Base-by-base conservation (phyloP, 306 rosid species). In the Gastrolobium bilobum region DNA sequence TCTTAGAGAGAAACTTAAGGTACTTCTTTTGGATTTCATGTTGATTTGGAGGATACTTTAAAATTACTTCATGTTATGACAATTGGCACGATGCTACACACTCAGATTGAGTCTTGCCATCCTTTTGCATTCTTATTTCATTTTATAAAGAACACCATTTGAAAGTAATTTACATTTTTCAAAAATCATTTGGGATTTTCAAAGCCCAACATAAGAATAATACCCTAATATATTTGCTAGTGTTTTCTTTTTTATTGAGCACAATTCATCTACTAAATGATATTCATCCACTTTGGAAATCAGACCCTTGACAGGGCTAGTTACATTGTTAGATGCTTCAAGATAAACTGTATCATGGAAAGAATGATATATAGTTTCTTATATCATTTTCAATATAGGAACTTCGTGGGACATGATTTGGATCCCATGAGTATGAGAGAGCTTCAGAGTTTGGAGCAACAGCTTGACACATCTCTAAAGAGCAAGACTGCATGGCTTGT, bases 391-490 rank as follows among this genome's bases (percentile, higher is more conserved):
- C 33, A 48, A 57, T 80, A 37, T 73, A 94, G 98, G 93, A 86
- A 91, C 78, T 87, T 64, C 38, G 31, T 65, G 61, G 99, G 99
- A 66, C 77, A 87, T 66, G 97, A 88, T 40, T 71, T 92, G 77
- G 90, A 88, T 38, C 86, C 87, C 37, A 80, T 92, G 69, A 89
- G 83, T 89, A 79, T 85, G 82, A 91, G 87, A 89, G 99, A 92
- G 85, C 92, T 94, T 85, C 93, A 87, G 67, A 83, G 76, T 86
- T 86, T 94, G 86, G 99, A 94, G 81, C 95, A 86, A 77, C 99
- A 91, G 78, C 87, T 94, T 65, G 97, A 92, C 71, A 46, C 72
- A 67, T 86, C 97, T 53, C 93, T 94, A 13, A 91, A 85, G 92
- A 47, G 3, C 3, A 13, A 37, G 34, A 40, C 2, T 43, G 11